Conservation (phyloP, 768 basidiomycete species). For the Rhodotorula sphaerocarpa region DNA sequence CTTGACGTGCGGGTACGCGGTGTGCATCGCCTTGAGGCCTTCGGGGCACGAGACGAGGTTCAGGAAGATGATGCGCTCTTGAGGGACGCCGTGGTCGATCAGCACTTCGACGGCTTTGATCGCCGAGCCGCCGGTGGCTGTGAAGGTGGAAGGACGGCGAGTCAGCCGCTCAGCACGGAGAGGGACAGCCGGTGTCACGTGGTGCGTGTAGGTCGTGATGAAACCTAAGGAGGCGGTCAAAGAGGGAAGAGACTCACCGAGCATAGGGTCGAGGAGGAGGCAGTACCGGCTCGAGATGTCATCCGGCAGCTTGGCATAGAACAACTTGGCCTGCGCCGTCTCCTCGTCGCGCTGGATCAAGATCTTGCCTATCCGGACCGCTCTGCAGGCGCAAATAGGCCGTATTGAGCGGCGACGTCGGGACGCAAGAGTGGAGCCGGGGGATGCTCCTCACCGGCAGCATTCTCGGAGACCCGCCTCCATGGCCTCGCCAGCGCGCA, state of each 20-base stretch:
- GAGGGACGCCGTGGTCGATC: slow-evolving; percentile 80
- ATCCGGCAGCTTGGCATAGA: slow-evolving; percentile 65
- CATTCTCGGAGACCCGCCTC: slow-evolving; percentile 93
- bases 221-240: too few relatives aligned
- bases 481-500: slow-evolving; percentile 97
- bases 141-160: too few relatives aligned
- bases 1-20: slow-evolving; percentile 36
- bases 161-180: background rate
- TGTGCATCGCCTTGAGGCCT: slow-evolving; percentile 35
- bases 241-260: slow-evolving; percentile 54
- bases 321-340: slow-evolving; percentile 83
- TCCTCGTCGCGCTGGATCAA: slow-evolving; percentile 98
- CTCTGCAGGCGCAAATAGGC: background rate
- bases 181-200: background rate
- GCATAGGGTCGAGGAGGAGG: slow-evolving; percentile 93
- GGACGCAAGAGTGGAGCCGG: too few relatives aligned
- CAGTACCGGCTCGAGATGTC: slow-evolving; percentile 88
- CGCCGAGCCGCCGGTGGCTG: slow-evolving; percentile 91
- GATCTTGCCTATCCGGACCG: slow-evolving; percentile 84
- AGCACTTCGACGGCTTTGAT: slow-evolving; percentile 95
- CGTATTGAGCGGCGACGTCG: background rate
- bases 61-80: slow-evolving; percentile 56
- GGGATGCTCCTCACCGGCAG: slow-evolving; percentile 81
- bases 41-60: slow-evolving; percentile 41
- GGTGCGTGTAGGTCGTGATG: too few relatives aligned